These are phyloP conservation scores for Carex myosuroides DNA, from an alignment of 176 grass and related monocot genomes.

Conservation along the genomic window DNA sequence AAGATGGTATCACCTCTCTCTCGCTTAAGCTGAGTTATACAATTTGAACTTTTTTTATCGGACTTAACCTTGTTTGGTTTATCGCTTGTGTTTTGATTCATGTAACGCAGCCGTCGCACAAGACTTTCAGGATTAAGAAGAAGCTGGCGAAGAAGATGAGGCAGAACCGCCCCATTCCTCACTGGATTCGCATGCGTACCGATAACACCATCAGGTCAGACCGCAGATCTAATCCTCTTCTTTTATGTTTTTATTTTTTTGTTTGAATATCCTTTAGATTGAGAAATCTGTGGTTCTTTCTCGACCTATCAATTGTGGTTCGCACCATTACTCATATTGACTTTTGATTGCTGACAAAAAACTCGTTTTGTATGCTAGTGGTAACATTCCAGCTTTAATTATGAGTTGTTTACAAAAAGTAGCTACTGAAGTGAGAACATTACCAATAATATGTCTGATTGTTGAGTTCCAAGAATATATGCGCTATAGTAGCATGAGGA, in stretches of 20 bases:
- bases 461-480: not conserved
- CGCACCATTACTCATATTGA: not conserved
- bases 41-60: not conserved
- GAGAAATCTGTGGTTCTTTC: not conserved
- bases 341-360: not conserved
- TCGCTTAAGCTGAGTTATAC: not conserved
- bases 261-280: not conserved
- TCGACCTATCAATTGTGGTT: not conserved
- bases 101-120: conserved; percentile 28
- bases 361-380: not conserved
- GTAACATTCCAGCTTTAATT: not conserved
- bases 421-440: not conserved
- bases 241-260: not conserved
- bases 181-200: conserved; percentile 42
- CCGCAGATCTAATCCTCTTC: conserved; percentile 9
- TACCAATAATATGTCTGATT: too few species aligned
- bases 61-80: conserved; percentile 12
- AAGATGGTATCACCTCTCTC: conserved; percentile 39
- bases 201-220: conserved; percentile 37
- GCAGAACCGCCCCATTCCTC: conserved; percentile 39
- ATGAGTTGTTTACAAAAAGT: not conserved
- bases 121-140: conserved; percentile 36
- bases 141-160: conserved; percentile 43
- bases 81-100: not conserved
- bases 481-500: not conserved